Evolutionary conservation across 2,329 filamentous ascomycete species (phyloP).

Genomic region (Ophiostoma sp.): DNA sequence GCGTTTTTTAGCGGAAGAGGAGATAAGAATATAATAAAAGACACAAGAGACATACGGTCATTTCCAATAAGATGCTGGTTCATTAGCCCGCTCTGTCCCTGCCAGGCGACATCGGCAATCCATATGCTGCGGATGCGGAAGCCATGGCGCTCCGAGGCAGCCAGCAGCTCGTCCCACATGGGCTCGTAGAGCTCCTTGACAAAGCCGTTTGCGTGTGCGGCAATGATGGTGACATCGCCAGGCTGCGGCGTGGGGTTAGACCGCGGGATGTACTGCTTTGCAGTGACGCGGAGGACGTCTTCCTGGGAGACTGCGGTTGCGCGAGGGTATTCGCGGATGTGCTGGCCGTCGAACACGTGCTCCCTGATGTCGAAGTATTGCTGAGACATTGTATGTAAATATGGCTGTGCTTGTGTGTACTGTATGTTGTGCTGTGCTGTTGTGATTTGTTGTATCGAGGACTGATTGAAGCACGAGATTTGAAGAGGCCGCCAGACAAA

Average conservation of each 20-base stretch:
- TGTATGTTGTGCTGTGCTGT: not conserved
- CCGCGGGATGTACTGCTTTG: constrained; percentile 84
- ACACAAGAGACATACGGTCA: constrained; percentile 58
- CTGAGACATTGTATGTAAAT: constrained; percentile 24
- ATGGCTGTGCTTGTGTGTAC: not conserved
- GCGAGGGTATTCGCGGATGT: constrained; percentile 76
- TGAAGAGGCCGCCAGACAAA: not conserved
- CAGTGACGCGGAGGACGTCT: constrained; percentile 63
- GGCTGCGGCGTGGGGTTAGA: constrained; percentile 62
- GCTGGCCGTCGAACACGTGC: constrained; percentile 66
- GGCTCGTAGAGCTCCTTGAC: constrained; percentile 95
- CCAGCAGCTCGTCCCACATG: constrained; percentile 76
- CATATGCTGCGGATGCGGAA: constrained; percentile 76
- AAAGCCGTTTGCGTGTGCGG: constrained; percentile 85
- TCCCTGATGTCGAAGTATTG: constrained; percentile 60
- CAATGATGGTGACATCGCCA: constrained; percentile 80
- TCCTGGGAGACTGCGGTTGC: constrained; percentile 69
- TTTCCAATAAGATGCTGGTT: constrained; percentile 75
- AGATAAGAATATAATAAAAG: not conserved
- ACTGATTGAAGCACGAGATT: not conserved
- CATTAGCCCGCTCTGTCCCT: constrained; percentile 71
- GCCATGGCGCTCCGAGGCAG: constrained; percentile 50
- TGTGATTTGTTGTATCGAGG: not conserved
- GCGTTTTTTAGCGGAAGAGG: constrained; percentile 21
- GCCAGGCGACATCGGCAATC: constrained; percentile 84